phyloP scores from a whole-genome alignment of 1,284 basidiomycete species.

The Cutaneotrichosporon arboriforme region DNA sequence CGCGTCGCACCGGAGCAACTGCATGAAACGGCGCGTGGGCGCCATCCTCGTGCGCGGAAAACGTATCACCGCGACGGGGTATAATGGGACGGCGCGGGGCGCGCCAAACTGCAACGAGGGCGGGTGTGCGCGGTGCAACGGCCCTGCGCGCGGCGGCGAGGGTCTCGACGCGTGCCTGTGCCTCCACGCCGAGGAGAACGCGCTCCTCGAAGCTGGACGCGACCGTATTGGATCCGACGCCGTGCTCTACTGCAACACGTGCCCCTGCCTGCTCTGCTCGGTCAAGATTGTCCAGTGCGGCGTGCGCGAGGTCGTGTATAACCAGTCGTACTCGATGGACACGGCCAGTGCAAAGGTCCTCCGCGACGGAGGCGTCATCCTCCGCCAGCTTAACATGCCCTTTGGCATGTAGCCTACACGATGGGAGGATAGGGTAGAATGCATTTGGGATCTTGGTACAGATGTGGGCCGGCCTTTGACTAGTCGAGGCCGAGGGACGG shows the following conservation, averaged over 20 bases:
- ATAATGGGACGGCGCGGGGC: slow-evolving; percentile 94
- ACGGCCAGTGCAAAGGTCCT: slow-evolving; percentile 72
- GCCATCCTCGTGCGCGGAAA: slow-evolving; percentile 77
- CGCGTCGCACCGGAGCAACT: slow-evolving; percentile 82
- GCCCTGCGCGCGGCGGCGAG: slow-evolving; percentile 52
- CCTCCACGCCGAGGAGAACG: slow-evolving; percentile 97
- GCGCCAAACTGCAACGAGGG: slow-evolving; percentile 81
- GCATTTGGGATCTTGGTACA: not conserved
- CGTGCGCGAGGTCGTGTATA: slow-evolving; percentile 89
- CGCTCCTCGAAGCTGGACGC: slow-evolving; percentile 82
- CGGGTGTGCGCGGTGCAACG: slow-evolving; percentile 77
- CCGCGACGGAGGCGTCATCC: slow-evolving; percentile 66
- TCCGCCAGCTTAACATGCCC: slow-evolving; percentile 57
- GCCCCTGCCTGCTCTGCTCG: slow-evolving; percentile 90
- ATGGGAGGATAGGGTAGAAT: not conserved
- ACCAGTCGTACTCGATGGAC: slow-evolving; percentile 93
- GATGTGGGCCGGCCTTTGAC: not conserved
- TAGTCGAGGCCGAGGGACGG: not conserved
- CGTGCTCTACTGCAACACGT: slow-evolving; percentile 81
- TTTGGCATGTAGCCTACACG: not conserved
- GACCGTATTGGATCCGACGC: slow-evolving; percentile 76
- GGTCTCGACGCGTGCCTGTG: slow-evolving; percentile 82
- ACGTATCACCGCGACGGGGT: slow-evolving; percentile 91
- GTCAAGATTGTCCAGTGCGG: slow-evolving; percentile 93
- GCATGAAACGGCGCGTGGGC: slow-evolving; percentile 95